phyloP scores from a whole-genome alignment of 345 rosid genomes.

The Anacardium occidentale region DNA sequence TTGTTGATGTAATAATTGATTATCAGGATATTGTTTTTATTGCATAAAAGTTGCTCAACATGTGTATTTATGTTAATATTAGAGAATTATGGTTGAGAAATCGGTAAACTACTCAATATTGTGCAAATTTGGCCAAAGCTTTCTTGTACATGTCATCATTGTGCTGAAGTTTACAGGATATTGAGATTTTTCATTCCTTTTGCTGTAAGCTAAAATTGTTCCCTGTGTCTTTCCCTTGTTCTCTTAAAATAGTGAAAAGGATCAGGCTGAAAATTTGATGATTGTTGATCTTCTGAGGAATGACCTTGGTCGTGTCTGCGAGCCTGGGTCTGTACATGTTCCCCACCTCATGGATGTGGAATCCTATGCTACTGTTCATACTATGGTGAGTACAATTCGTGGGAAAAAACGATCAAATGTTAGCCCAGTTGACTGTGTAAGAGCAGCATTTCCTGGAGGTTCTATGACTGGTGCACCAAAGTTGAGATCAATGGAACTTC shows the following conservation, averaged over 20 bases:
- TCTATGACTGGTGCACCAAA: slow-evolving; percentile 99
- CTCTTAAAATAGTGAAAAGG: slow-evolving; percentile 70
- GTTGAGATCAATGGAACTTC: slow-evolving; percentile 83
- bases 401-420: slow-evolving; percentile 60
- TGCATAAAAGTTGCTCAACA: background rate
- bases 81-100: background rate
- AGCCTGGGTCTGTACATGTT: slow-evolving; percentile 91
- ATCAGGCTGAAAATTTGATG: slow-evolving; percentile 97
- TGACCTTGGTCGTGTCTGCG: slow-evolving; percentile 90
- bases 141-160: background rate
- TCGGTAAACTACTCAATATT: background rate
- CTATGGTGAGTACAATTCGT: slow-evolving; percentile 89
- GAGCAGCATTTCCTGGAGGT: slow-evolving; percentile 94
- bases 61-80: background rate
- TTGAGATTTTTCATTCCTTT: background rate
- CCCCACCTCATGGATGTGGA: slow-evolving; percentile 95
- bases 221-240: background rate
- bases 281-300: slow-evolving; percentile 94
- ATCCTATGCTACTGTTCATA: slow-evolving; percentile 92
- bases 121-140: background rate
- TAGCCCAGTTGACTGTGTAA: slow-evolving; percentile 66
- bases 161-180: background rate
- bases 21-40: too few relatives aligned
- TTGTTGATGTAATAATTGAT: background rate
- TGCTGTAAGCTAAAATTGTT: background rate